Percentiles rank a stretch among this genome's conserved stretches.
Evolutionary conservation across 805 yeast species (phyloP).

Genomic region (Teunomyces barrocoloradensis): DNA sequence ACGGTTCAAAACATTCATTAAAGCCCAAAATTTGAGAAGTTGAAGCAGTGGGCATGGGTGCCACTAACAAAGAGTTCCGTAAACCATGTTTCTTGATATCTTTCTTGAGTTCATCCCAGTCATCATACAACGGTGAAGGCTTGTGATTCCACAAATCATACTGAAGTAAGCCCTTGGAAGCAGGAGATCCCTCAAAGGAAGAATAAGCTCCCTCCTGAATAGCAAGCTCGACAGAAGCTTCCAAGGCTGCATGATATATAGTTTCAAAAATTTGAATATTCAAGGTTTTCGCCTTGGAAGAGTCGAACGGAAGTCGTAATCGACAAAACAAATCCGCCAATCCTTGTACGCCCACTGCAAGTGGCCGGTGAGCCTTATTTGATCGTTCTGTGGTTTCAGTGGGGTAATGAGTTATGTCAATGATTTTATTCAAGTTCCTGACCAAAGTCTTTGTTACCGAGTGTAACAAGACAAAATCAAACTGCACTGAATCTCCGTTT

Average conservation of each 20-base stretch:
- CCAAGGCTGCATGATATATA: constrained; percentile 89
- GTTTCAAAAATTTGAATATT: constrained; percentile 92
- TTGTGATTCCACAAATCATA: constrained; percentile 82
- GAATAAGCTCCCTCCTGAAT: constrained; percentile 64
- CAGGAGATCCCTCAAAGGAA: constrained; percentile 81
- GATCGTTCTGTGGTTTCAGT: constrained; percentile 71
- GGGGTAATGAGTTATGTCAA: constrained; percentile 85
- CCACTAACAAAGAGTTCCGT: constrained; percentile 83
- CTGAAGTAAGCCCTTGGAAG: constrained; percentile 80
- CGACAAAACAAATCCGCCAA: constrained; percentile 84
- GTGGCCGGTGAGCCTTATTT: constrained; percentile 83
- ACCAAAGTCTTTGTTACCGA: constrained; percentile 72
- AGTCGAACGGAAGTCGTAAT: constrained; percentile 83
- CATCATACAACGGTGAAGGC: constrained; percentile 74
- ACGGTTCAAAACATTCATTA: constrained; percentile 95
- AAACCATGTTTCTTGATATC: constrained; percentile 63
- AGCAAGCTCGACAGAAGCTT: constrained; percentile 83
- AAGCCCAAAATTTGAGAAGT: constrained; percentile 93
- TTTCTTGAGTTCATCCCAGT: constrained; percentile 74
- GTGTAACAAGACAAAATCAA: constrained; percentile 75
- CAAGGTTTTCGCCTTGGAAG: constrained; percentile 68
- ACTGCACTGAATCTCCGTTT: constrained; percentile 34
- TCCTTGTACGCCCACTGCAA: constrained; percentile 98
- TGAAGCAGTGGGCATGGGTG: constrained; percentile 98
- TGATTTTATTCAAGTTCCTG: constrained; percentile 74